Percentiles rank a stretch among this genome's conserved stretches.
Evolutionary conservation across 805 yeast genomes (phyloP).

Genomic region (Jamesozyma jinghongensis): DNA sequence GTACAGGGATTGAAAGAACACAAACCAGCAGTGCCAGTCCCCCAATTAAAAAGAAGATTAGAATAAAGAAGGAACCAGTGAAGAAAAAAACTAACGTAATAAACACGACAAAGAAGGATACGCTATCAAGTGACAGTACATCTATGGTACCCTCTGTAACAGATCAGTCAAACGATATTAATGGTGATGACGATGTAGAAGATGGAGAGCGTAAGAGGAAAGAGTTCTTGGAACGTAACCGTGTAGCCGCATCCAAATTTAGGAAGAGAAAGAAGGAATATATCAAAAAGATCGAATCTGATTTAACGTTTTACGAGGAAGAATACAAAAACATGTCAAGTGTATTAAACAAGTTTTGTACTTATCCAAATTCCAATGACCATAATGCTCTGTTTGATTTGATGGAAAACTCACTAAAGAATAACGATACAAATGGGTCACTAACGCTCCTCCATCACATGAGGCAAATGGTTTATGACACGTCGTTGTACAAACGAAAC

Average conservation of each 20-base stretch:
- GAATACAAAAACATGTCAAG: slow-evolving; percentile 49
- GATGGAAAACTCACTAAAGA: slow-evolving; percentile 18
- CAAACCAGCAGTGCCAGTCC: not conserved
- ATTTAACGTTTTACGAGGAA: slow-evolving; percentile 55
- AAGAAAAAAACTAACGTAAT: not conserved
- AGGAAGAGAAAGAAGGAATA: slow-evolving; percentile 89
- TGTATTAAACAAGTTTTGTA: slow-evolving; percentile 1
- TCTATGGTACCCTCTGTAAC: not conserved
- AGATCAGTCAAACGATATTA: not conserved
- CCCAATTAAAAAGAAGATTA: not conserved
- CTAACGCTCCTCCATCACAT: slow-evolving; percentile 17
- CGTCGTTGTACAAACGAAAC: slow-evolving; percentile 19
- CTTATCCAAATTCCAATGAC: not conserved
- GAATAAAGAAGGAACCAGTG: not conserved
- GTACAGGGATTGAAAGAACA: not conserved
- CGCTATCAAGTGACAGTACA: not conserved
- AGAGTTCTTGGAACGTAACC: slow-evolving; percentile 76
- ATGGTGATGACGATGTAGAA: slow-evolving; percentile 39
- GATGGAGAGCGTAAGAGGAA: slow-evolving; percentile 61
- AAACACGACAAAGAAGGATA: not conserved
- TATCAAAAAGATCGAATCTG: slow-evolving; percentile 73
- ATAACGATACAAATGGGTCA: slow-evolving; percentile 16
- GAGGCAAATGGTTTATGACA: slow-evolving; percentile 15
- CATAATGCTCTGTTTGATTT: slow-evolving; percentile 1
- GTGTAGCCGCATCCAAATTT: slow-evolving; percentile 93